Conservation (phyloP, 1,139 yeast genomes). For the Yamadazyma dendronema region DNA sequence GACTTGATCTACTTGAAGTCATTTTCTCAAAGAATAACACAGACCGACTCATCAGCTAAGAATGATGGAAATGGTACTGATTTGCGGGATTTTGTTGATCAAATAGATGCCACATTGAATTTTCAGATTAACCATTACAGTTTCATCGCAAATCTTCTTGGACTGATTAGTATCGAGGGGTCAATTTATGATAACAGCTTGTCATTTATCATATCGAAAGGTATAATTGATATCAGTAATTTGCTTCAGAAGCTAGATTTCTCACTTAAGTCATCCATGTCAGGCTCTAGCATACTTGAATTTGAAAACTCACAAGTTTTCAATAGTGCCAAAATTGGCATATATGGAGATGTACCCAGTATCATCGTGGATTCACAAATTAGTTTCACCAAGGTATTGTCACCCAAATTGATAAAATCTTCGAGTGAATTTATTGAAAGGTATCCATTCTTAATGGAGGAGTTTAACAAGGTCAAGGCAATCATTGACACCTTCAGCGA, state of each 20-base stretch:
- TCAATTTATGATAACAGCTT: slow-evolving; percentile 19
- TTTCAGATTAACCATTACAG: slow-evolving; percentile 21
- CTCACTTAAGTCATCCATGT: slow-evolving; percentile 9
- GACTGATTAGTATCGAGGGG: slow-evolving; percentile 16
- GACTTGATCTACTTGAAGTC: slow-evolving; percentile 20
- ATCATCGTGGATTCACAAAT: slow-evolving; percentile 20
- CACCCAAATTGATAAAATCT: slow-evolving; percentile 28
- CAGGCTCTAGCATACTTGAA: slow-evolving; percentile 21
- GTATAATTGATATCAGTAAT: slow-evolving; percentile 18
- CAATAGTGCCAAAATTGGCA: slow-evolving; percentile 19
- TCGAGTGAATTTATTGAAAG: slow-evolving; percentile 18
- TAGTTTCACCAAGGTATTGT: slow-evolving; percentile 33
- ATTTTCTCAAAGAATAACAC: background rate
- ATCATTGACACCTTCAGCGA: background rate
- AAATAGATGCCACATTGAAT: slow-evolving; percentile 16
- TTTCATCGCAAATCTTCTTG: slow-evolving; percentile 21
- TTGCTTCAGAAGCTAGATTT: slow-evolving; percentile 22
- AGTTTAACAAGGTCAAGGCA: slow-evolving; percentile 16
- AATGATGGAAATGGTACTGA: background rate
- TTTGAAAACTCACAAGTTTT: slow-evolving; percentile 32
- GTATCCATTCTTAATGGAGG: slow-evolving; percentile 14
- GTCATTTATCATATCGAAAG: slow-evolving; percentile 15
- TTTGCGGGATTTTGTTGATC: slow-evolving; percentile 4
- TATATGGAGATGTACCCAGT: slow-evolving; percentile 18
- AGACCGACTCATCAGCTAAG: background rate